Percentiles rank a stretch among this genome's conserved stretches.
phyloP scores from a whole-genome alignment of 1,139 yeast species.

The Taphrina flavorubra region DNA sequence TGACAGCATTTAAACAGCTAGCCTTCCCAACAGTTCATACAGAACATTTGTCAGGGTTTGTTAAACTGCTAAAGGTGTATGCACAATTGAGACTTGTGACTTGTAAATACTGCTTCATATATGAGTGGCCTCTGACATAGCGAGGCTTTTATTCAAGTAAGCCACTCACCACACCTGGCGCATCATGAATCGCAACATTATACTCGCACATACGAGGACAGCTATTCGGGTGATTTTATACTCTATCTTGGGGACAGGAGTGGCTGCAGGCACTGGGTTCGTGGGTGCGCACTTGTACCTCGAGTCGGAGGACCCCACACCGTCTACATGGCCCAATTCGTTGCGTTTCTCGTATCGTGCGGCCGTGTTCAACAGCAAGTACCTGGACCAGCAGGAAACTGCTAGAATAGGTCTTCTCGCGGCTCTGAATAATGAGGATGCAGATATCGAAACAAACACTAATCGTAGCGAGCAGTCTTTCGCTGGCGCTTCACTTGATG shows the following conservation, averaged over 20 bases:
- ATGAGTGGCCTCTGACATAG: too few species aligned
- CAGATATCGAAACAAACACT: not conserved
- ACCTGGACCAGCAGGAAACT: conserved; percentile 24
- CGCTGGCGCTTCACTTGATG: not conserved
- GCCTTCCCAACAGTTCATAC: too few species aligned
- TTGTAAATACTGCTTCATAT: too few species aligned
- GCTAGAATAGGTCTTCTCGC: conserved; percentile 13
- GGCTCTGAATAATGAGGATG: not conserved
- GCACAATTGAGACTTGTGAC: too few species aligned
- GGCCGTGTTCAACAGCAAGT: conserved; percentile 32
- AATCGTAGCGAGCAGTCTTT: not conserved
- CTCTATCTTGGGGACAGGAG: conserved; percentile 24
- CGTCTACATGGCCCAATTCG: conserved; percentile 27
- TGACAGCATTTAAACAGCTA: too few species aligned
- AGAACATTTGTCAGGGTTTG: too few species aligned
- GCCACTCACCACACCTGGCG: not conserved
- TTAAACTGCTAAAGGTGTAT: too few species aligned
- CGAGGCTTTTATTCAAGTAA: not conserved
- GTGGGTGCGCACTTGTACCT: conserved; percentile 28
- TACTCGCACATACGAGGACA: conserved; percentile 30
- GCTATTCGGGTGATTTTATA: conserved; percentile 29
- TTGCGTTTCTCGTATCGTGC: conserved; percentile 34
- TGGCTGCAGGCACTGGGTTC: conserved; percentile 29
- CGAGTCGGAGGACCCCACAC: conserved; percentile 30
- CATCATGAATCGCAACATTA: conserved; percentile 19